phyloP scores from a whole-genome alignment of 441 rosid genomes.

The Jatropha multifida region DNA sequence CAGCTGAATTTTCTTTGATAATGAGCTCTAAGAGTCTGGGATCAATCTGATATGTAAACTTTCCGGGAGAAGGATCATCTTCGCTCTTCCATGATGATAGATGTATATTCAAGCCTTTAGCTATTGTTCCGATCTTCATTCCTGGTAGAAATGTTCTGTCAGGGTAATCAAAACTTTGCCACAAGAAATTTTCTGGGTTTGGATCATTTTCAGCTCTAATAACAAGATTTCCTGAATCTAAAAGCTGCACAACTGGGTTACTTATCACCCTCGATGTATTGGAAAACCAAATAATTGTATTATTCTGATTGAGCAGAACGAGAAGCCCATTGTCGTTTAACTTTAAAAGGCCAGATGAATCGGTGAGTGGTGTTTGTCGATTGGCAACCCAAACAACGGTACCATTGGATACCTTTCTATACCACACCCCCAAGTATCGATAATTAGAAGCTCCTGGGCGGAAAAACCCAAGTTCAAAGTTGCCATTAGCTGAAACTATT shows the following conservation, averaged over 20 bases:
- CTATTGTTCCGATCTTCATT: conserved; percentile 38
- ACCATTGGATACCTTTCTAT: neutral
- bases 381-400: conserved; percentile 70
- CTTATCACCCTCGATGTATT: conserved; percentile 14
- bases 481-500: conserved; percentile 17
- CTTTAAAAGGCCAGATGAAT: conserved; percentile 35
- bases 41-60: neutral
- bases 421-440: conserved; percentile 16
- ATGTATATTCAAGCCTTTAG: neutral
- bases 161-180: conserved; percentile 72
- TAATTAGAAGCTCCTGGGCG: neutral
- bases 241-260: conserved; percentile 29
- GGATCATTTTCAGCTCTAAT: conserved; percentile 27
- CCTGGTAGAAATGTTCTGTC: conserved; percentile 55
- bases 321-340: conserved; percentile 37
- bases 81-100: conserved; percentile 10
- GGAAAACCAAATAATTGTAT: conserved; percentile 44
- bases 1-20: neutral
- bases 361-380: conserved; percentile 41
- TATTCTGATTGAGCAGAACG: conserved; percentile 27
- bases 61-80: conserved; percentile 20
- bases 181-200: conserved; percentile 21
- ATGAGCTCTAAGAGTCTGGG: neutral
- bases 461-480: conserved; percentile 20
- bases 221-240: conserved; percentile 40